A percentile compares a stretch with the other conserved stretches of the same genome.
Evolutionary conservation across 192 early-diverging fungal genomes (phyloP).

Genomic region (Umbelopsis ramanniana): DNA sequence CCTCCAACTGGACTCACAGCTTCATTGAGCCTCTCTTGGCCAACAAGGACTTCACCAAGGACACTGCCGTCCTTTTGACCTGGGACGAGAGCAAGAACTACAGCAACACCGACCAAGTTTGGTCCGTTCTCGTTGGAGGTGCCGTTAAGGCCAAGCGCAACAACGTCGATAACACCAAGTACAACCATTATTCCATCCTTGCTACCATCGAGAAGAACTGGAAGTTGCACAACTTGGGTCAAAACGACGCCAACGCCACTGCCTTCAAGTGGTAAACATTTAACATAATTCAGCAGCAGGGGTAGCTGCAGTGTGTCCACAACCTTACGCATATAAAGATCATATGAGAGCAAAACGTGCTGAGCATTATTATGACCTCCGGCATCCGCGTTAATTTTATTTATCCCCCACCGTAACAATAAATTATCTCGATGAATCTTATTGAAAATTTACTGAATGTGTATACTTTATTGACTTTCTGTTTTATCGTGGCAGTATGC

Average conservation of each 20-base stretch:
- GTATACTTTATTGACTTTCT: no score
- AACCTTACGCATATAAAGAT: no score
- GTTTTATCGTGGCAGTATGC: no score
- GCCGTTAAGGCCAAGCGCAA: conserved; percentile 6
- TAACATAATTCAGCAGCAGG: no score
- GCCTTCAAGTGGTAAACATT: conserved; percentile 33
- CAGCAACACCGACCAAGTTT: conserved; percentile 22
- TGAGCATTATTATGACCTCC: no score
- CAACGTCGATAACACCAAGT: conserved; percentile 44
- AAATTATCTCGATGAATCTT: no score
- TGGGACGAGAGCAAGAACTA: conserved; percentile 19
- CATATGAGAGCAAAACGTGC: no score
- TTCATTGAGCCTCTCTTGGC: conserved; percentile 12
- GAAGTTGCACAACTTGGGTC: conserved; percentile 44
- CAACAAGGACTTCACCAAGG: not conserved
- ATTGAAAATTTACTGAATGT: no score
- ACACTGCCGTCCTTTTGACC: conserved; percentile 23
- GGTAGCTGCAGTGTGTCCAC: no score
- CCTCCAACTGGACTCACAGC: conserved; percentile 10
- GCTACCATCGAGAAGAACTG: conserved; percentile 57
- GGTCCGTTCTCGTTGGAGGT: conserved; percentile 2
- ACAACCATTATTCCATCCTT: conserved; percentile 54
- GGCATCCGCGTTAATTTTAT: no score
- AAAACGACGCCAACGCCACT: conserved; percentile 46
- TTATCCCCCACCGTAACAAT: no score